Percentiles rank a stretch among this genome's conserved stretches.
phyloP scores from a whole-genome alignment of 2,329 filamentous ascomycete genomes.

The Penicillium thymicola region DNA sequence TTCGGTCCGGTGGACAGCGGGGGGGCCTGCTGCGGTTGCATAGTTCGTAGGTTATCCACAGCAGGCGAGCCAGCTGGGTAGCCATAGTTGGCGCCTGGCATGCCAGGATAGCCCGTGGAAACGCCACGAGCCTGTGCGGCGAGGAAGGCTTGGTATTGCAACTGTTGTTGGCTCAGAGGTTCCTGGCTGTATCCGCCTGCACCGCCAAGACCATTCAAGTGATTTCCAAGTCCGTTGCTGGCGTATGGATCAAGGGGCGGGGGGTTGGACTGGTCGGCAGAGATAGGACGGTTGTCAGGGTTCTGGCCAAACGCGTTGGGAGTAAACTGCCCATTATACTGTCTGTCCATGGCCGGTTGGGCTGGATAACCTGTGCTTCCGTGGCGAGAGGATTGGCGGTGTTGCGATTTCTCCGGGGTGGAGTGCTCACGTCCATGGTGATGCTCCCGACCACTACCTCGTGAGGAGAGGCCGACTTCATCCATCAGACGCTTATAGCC shows the following conservation, averaged over 20 bases:
- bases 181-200: conserved; percentile 38
- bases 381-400: conserved; percentile 44
- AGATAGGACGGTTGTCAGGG: conserved; percentile 38
- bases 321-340: conserved; percentile 42
- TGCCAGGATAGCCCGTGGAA: conserved; percentile 43
- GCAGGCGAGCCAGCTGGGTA: conserved; percentile 43
- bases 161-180: conserved; percentile 47
- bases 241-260: conserved; percentile 40
- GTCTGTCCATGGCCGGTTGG: conserved; percentile 40
- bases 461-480: conserved; percentile 79
- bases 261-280: conserved; percentile 34
- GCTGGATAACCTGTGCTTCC: conserved; percentile 35
- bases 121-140: conserved; percentile 46
- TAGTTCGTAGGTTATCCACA: conserved; percentile 40
- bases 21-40: conserved; percentile 38
- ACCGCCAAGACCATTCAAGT: conserved; percentile 30
- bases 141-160: conserved; percentile 58
- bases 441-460: conserved; percentile 39
- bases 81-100: conserved; percentile 45
- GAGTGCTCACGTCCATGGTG: conserved; percentile 41
- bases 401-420: conserved; percentile 42
- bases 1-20: conserved; percentile 35
- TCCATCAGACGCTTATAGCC: conserved; percentile 99
- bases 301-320: conserved; percentile 36
- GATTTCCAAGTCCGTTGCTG: conserved; percentile 29